Evolutionary conservation across 768 basidiomycete genomes (phyloP), one percentile per base, ranked within the genome.

Genomic region (Boletellus sp.): DNA sequence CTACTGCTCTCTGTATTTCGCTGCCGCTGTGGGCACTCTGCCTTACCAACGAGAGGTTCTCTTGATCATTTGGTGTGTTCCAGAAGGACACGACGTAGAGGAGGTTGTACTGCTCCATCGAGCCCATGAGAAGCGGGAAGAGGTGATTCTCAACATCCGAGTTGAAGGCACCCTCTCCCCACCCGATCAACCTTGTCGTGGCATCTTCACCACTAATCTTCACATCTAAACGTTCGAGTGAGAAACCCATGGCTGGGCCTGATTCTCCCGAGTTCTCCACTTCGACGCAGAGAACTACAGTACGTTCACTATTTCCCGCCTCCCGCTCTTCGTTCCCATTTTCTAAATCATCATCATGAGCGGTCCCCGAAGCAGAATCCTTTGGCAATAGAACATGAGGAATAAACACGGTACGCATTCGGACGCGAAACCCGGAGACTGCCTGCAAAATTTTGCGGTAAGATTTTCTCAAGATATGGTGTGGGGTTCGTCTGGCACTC

Each of bases 321-420:
- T 83, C 74, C 31, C 72, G 65, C 43, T 77, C 70, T 53, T 74
- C 72, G 23, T 65, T 70, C n/a, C 74, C 71, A 36, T 79, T 77
- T 44, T 76, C 77, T n/a, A 74, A 72, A 40, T 70, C 69, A 35
- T 61, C 49, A 32, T 46, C 58, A 17, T 47, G 32, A 16, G 52
- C 47, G 4, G 64, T 63, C 12, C 63, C 56, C 13, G 42, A 47
- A 32, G 43, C 10, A 31, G 57, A 40, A 16, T 47, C 51, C 50
- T 76, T 76, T 2, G 83, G 80, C 4, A 91, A 70, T 39, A 92
- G 74, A 19, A 94, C 79, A 56, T 90, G 85, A 0, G 94, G 94
- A 11, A 94, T 84, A 55, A 94, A 91, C 6, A 93, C 87, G 0
- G 92, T 94, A n/a, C 92, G 80, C 94, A 95, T 95, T 31, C 92